These are phyloP conservation scores for Umbelopsis isabellina DNA, from an alignment of 192 early-diverging fungal species.

Conservation along the genomic window DNA sequence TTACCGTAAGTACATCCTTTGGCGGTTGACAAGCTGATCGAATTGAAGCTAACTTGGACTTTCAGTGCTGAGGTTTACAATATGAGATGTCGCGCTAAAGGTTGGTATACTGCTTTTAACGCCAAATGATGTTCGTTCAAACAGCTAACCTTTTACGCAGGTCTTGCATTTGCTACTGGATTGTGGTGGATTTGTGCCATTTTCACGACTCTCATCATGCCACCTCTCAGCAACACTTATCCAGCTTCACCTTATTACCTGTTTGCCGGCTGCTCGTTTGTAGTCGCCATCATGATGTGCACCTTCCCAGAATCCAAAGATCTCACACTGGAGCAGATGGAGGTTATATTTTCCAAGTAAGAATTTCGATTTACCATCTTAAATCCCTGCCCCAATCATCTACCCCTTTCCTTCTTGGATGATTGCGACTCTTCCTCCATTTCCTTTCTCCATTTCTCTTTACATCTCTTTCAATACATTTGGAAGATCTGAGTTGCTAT, in stretches of 20 bases:
- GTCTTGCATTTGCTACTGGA: constrained; percentile 32
- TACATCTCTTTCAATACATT: constrained; percentile 8
- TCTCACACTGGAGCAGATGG: constrained; percentile 86
- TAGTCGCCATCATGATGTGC: constrained; percentile 52
- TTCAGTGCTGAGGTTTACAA: constrained; percentile 34
- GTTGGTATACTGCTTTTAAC: neutral
- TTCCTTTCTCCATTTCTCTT: neutral
- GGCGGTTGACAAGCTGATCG: neutral
- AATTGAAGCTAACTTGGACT: constrained; percentile 10
- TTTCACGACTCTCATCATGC: constrained; percentile 36
- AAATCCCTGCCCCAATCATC: neutral
- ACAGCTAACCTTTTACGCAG: neutral
- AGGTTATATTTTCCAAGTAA: constrained; percentile 63
- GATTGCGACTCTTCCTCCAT: neutral
- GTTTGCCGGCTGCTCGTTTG: constrained; percentile 37
- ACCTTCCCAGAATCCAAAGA: constrained; percentile 86
- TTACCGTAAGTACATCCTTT: neutral
- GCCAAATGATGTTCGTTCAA: neutral
- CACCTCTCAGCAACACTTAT: constrained; percentile 28
- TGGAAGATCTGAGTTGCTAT: neutral
- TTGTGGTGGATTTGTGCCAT: constrained; percentile 39
- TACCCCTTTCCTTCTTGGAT: neutral
- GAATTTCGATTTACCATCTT: neutral
- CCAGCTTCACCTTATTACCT: constrained; percentile 39
- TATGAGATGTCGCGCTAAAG: constrained; percentile 40